Evolutionary conservation across 2,329 filamentous ascomycete genomes (phyloP), one percentile per base, ranked within the genome.

Genomic region (Neoscytalidium dimidiatum): DNA sequence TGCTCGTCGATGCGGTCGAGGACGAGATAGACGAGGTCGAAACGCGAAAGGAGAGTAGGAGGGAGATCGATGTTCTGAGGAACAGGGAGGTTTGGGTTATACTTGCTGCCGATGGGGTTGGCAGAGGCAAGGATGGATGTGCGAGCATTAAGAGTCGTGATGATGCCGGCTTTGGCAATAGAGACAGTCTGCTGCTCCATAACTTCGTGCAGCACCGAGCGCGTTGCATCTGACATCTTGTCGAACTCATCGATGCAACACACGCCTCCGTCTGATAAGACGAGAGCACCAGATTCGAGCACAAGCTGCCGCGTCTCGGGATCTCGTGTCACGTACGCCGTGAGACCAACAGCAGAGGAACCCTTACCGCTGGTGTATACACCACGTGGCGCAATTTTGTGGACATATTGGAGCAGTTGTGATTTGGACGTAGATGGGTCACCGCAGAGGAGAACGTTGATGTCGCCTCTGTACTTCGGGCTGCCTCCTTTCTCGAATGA

Each of bases 41-140:
- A 99, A 83, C 95, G 90, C 4, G 94, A 97, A 61, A 99, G 86
- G 6, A 99, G 84, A 0, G 95, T 99, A 0, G 95, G 95, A 0
- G 95, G 95, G 8, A 99, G 87, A 74, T 99, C 95, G 71, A 99
- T 99, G 78, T 99, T 99, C 73, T 98, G 94, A 3, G 95, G 95
- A 14, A 99, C 95, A 0, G 95, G 94, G 26, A 99, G 82, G 73
- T 97, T 94, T 2, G 92, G 91, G 78, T 99, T 98, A 82, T 99
- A 99, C 75, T 96, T 94, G 80, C 92, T 97, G 72, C 95, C 95
- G 69, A 99, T 98, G 1, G 95, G 95, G 75, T 99, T 99, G 78
- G 95, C 95, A 11, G 94, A 98, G 17, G 95, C 95, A 31, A 99
- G 87, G 73, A 99, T 97, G 68, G 92, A 96, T 1, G 95, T 98